Base-by-base conservation (phyloP, 176 grass and related monocot genomes). In the Eremochloa ophiuroides region DNA sequence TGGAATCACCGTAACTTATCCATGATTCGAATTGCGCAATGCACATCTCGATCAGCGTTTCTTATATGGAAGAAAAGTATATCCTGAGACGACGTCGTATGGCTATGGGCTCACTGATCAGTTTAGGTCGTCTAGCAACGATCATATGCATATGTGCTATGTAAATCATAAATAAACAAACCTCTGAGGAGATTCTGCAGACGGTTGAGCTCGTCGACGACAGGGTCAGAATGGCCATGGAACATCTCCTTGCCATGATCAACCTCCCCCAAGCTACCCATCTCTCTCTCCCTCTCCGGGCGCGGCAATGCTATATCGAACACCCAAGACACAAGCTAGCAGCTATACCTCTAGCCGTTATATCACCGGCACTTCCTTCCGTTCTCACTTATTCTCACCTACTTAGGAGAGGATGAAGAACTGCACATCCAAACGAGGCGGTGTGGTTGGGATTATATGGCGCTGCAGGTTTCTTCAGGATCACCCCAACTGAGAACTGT, bases 201-300 rank as follows among this genome's bases (percentile, higher is more conserved):
- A 74, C 90, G 85, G 81, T 87, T 93, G 82, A 98, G 87, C 77
- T 98, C 88, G n/a, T 93, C 65, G 47, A 91, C 60, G 39, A 98
- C 65, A 22, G 92, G 81, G 30, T 91, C 92, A 26, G 92, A 51
- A 75, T 68, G 69, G 39, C 72, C 81, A 43, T 88, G 83, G 74
- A 83, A 84, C 83, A 85, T 80, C 77, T 94, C 89, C 83, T 83
- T 89, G 73, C 63, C 83, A 71, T 81, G 82, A 41, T 69, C 71
- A 20, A 85, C 77, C 66, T 97, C 91, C 42, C 90, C 92, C 86
- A 97, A 85, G 84, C 90, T 89, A 40, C 90, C 92, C 95, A 97
- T 97, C 20, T 70, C 34, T 74, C 4, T 7, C 68, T 64, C 38
- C 1, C 39, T 47, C 28, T 44, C 25, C 7, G 4, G 34, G 34